A percentile compares a stretch with the other conserved stretches of the same genome.
These are phyloP conservation scores for Aspergillus caelatus DNA, from an alignment of 2,329 filamentous ascomycete species.

Conservation along the genomic window DNA sequence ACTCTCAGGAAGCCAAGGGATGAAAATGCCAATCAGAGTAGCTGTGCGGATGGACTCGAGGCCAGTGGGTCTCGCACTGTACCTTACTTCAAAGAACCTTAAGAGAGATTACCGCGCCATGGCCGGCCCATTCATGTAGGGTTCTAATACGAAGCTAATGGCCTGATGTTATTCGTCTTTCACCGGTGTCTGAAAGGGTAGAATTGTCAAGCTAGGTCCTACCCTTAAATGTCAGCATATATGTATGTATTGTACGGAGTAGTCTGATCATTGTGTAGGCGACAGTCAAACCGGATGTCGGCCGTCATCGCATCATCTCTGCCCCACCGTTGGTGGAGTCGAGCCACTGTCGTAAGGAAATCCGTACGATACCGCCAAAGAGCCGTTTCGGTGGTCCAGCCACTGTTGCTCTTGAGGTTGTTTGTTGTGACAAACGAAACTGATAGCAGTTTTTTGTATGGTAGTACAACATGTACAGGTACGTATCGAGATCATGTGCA, in stretches of 20 bases:
- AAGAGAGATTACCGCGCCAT: conserved; percentile 9
- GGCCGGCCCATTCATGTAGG: neutral
- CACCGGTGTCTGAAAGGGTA: neutral
- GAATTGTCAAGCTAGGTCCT: neutral
- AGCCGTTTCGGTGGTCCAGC: neutral
- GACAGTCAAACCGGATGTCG: neutral
- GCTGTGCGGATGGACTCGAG: conserved; percentile 12
- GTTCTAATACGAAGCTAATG: neutral
- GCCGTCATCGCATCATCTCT: neutral
- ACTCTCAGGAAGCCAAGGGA: conserved; percentile 12
- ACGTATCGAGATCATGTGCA: neutral
- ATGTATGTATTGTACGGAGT: neutral
- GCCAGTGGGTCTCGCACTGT: conserved; percentile 21
- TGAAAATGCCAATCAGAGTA: conserved; percentile 17
- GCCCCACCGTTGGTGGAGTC: conserved; percentile 1
- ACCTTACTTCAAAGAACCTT: conserved; percentile 10
- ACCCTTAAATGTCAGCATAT: neutral
- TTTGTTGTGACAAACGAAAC: neutral
- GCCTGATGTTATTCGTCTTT: neutral
- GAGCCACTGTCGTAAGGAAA: neutral
- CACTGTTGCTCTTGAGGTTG: neutral
- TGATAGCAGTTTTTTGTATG: neutral
- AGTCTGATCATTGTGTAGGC: neutral
- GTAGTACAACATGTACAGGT: neutral
- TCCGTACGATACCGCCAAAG: neutral